phyloP scores from a whole-genome alignment of 495 filamentous ascomycete genomes.

The Penicillium ucsense region DNA sequence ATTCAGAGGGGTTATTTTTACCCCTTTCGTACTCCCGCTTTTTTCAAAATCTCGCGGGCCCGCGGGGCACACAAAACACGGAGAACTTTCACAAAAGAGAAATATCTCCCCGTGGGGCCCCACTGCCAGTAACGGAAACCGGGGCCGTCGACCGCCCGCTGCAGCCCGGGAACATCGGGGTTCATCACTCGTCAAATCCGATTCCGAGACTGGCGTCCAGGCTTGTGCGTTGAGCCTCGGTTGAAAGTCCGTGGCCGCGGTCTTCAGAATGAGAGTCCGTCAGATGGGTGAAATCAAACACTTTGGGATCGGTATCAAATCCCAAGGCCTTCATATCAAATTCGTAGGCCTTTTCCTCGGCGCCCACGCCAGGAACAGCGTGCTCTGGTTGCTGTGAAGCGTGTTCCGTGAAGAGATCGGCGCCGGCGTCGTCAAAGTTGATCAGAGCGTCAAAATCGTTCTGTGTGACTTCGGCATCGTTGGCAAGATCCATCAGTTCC shows the following conservation, averaged over 20 bases:
- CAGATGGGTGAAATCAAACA: conserved; percentile 17
- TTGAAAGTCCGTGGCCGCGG: conserved; percentile 1
- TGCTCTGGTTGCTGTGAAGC: conserved; percentile 1
- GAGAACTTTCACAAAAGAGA: too few species aligned
- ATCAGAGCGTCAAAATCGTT: conserved; percentile 42
- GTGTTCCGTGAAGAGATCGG: conserved; percentile 32
- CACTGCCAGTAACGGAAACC: too few species aligned
- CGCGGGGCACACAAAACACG: too few species aligned
- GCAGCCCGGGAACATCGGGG: too few species aligned
- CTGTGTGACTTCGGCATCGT: conserved; percentile 40
- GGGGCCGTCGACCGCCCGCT: too few species aligned
- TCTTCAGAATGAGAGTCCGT: conserved; percentile 2
- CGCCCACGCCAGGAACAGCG: neutral
- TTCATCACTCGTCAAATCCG: conserved; percentile 8
- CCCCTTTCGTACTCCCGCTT: too few species aligned
- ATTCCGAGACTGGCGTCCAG: conserved; percentile 27
- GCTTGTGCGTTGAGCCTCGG: conserved; percentile 13
- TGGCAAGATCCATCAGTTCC: conserved; percentile 38
- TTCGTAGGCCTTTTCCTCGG: conserved; percentile 12
- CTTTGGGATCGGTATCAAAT: conserved; percentile 24
- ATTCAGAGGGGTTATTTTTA: too few species aligned
- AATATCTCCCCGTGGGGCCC: too few species aligned
- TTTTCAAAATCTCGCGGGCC: too few species aligned
- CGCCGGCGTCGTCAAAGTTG: conserved; percentile 36
- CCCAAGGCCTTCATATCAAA: conserved; percentile 22